phyloP scores from a whole-genome alignment of 2,329 filamentous ascomycete species.

The Pyrenochaeta sp. region DNA sequence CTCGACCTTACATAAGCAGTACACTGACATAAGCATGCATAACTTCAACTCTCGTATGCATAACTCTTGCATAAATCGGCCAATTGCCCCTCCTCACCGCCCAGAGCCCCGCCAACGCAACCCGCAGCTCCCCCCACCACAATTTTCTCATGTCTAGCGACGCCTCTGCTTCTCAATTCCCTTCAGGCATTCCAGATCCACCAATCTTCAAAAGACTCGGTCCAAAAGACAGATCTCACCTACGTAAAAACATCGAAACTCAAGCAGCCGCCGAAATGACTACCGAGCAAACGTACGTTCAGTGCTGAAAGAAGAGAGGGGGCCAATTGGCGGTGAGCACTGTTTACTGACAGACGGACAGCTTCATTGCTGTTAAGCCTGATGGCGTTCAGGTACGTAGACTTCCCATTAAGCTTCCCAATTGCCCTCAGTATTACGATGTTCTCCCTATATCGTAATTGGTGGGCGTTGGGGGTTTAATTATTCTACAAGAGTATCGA shows the following conservation, averaged over 20 bases:
- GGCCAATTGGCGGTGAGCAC: conserved; percentile 27
- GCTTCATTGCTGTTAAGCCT: conserved; percentile 99
- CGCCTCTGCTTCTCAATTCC: conserved; percentile 25
- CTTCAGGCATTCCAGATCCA: conserved; percentile 42
- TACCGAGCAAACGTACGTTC: conserved; percentile 65
- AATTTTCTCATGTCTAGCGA: neutral
- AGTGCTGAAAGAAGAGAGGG: neutral
- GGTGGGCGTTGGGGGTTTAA: too few species aligned
- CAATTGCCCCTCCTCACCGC: neutral
- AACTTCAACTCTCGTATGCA: neutral
- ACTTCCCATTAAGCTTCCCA: neutral
- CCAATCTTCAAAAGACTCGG: conserved; percentile 57
- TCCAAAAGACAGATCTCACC: conserved; percentile 59
- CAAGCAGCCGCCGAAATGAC: conserved; percentile 11
- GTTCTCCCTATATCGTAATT: too few species aligned
- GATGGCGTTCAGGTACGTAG: conserved; percentile 92
- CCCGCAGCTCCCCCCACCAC: neutral
- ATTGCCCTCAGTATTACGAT: neutral
- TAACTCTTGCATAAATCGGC: neutral
- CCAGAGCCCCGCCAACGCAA: neutral
- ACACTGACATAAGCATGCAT: neutral
- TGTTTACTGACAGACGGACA: conserved; percentile 55
- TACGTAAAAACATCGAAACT: conserved; percentile 51
- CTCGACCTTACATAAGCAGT: conserved; percentile 10
- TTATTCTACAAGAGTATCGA: neutral